These are phyloP conservation scores for Crithidia bombi DNA, from an alignment of 208 protist genomes.

Conservation along the genomic window DNA sequence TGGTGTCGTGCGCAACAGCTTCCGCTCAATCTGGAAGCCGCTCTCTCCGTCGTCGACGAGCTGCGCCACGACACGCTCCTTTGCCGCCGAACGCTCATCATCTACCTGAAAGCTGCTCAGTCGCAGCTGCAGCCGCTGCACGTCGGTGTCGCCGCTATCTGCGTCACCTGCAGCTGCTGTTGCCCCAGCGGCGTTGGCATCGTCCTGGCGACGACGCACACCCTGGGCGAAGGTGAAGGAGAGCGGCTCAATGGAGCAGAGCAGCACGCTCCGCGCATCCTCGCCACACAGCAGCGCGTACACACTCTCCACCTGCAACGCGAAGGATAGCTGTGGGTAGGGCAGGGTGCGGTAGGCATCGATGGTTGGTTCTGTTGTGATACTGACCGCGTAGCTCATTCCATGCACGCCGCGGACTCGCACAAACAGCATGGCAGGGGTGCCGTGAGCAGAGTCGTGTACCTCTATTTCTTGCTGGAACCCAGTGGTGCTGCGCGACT, in stretches of 20 bases:
- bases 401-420: slow-evolving; percentile 66
- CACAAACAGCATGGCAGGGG: slow-evolving; percentile 62
- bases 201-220: slow-evolving; percentile 2
- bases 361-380: slow-evolving; percentile 67
- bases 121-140: slow-evolving; percentile 55
- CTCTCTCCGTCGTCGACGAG: slow-evolving; percentile 48
- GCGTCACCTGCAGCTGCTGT: not conserved
- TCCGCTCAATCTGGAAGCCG: slow-evolving; percentile 47
- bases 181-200: not conserved
- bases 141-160: slow-evolving; percentile 37
- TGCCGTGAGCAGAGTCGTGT: slow-evolving; percentile 12
- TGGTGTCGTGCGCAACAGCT: slow-evolving; percentile 63
- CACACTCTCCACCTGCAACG: slow-evolving; percentile 55
- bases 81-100: slow-evolving; percentile 64
- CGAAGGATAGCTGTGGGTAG: slow-evolving; percentile 66
- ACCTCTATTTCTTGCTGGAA: slow-evolving; percentile 41
- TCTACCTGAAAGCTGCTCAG: slow-evolving; percentile 65
- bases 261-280: slow-evolving; percentile 36
- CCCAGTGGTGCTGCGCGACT: slow-evolving; percentile 6
- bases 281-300: slow-evolving; percentile 48
- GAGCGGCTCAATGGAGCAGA: slow-evolving; percentile 55
- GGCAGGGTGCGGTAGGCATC: slow-evolving; percentile 66
- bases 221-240: slow-evolving; percentile 55
- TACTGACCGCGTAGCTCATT: slow-evolving; percentile 75
- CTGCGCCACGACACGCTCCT: slow-evolving; percentile 70